These are phyloP conservation scores for Oidiodendron maius DNA, from an alignment of 495 filamentous ascomycete species.

Conservation along the genomic window DNA sequence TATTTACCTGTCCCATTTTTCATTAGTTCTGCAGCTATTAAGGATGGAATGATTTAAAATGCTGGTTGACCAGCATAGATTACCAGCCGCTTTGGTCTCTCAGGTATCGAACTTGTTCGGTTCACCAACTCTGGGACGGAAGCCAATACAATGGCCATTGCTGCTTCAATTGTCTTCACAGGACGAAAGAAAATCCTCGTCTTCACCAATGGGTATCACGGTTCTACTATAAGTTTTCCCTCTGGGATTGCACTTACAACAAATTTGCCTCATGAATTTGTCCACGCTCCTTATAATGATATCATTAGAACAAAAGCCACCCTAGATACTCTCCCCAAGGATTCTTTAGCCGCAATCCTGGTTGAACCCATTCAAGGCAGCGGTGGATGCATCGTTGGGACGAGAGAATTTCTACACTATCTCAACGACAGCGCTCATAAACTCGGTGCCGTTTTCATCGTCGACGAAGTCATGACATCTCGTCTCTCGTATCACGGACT, in stretches of 20 bases:
- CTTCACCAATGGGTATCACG: constrained; percentile 43
- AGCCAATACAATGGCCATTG: constrained; percentile 27
- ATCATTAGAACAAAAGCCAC: constrained; percentile 29
- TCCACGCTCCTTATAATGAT: constrained; percentile 45
- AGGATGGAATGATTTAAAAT: too few species aligned
- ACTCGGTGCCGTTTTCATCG: constrained; percentile 43
- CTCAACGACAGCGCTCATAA: constrained; percentile 25
- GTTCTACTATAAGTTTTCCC: constrained; percentile 36
- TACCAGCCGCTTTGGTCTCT: too few species aligned
- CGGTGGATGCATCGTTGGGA: constrained; percentile 43
- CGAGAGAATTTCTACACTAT: constrained; percentile 33
- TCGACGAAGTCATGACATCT: constrained; percentile 62
- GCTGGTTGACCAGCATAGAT: too few species aligned
- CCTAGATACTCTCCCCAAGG: constrained; percentile 18
- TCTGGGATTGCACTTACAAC: constrained; percentile 23
- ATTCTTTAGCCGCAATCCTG: constrained; percentile 45
- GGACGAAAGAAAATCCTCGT: constrained; percentile 22
- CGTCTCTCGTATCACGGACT: constrained; percentile 44
- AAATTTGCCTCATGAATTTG: constrained; percentile 35
- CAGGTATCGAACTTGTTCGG: constrained; percentile 24
- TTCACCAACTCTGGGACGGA: constrained; percentile 33
- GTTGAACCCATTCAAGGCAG: constrained; percentile 53
- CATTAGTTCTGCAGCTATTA: too few species aligned
- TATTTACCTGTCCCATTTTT: too few species aligned
- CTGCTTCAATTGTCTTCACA: constrained; percentile 20